A percentile compares a stretch with the other conserved stretches of the same genome.
Conservation (phyloP, 257 asterid species). For the Solanum paucissectum region DNA sequence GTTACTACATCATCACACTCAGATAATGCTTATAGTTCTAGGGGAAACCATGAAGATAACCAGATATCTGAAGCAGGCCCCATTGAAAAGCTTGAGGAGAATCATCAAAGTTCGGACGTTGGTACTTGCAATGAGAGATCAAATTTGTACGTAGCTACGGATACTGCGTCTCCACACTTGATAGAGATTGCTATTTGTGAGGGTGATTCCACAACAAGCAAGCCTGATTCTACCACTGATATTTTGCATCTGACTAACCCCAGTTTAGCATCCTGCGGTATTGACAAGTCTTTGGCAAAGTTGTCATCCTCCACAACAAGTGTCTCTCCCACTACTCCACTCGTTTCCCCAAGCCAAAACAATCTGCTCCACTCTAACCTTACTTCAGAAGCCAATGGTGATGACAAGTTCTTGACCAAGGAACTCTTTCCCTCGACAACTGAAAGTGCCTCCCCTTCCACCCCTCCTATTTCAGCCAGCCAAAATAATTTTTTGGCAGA, state of each 20-base stretch:
- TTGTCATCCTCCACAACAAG: constrained; percentile 16
- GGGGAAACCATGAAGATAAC: constrained; percentile 17
- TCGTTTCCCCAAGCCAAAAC: constrained; percentile 29
- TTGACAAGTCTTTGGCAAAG: constrained; percentile 41
- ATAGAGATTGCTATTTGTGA: constrained; percentile 12
- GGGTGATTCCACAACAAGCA: constrained; percentile 15
- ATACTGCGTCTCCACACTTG: constrained; percentile 11
- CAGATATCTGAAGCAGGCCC: constrained; percentile 16
- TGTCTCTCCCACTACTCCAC: constrained; percentile 19
- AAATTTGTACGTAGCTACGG: constrained; percentile 8
- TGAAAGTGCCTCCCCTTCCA: constrained; percentile 22
- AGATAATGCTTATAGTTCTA: constrained; percentile 24
- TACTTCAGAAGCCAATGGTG: constrained; percentile 21
- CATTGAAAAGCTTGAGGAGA: constrained; percentile 14
- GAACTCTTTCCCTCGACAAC: constrained; percentile 17
- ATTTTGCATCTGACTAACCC: not conserved
- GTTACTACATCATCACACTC: constrained; percentile 43
- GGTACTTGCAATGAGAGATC: constrained; percentile 24
- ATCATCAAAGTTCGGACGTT: constrained; percentile 22
- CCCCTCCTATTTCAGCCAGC: constrained; percentile 24
- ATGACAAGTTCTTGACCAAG: constrained; percentile 46
- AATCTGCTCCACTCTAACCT: constrained; percentile 11
- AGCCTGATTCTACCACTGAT: constrained; percentile 9
- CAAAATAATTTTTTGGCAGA: constrained; percentile 31
- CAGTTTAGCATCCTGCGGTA: constrained; percentile 21